Evolutionary conservation across 192 early-diverging fungal genomes (phyloP), one percentile per base, ranked within the genome.

Genomic region (Coemansia sp.): DNA sequence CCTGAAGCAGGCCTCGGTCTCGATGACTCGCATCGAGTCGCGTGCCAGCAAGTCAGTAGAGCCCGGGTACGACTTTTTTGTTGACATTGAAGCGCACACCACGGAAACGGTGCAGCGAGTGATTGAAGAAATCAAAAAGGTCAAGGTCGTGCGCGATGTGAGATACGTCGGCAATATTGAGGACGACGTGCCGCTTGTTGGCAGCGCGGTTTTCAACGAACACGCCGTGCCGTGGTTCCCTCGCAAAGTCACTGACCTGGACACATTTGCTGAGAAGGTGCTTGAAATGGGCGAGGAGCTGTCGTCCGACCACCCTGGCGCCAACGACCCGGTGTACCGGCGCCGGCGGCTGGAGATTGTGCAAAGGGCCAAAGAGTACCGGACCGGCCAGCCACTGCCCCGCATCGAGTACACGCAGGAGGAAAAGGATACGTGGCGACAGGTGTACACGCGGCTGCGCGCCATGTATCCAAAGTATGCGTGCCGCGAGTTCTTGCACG

Each of bases 21-120:
- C 91, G 4, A 81, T 98, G 71, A 89, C 87, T n/a, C 85, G 90
- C 35, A 98, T 98, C 69, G 95, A 98, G 78, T 92, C 90, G 33
- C 89, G 95, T 17, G 92, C 95, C 29, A 85, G 84, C 72, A 85
- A 81, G 60, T 87, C 86, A 5, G 72, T 76, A 29, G 86, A 85
- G 19, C 88, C 85, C 39, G 80, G 88, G 38, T 98, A 98, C 65
- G 90, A 98, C 65, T 93, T 98, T 74, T 95, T 87, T 69, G 83
- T 98, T 36, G 95, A 97, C 65, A 92, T 97, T 47, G 77, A 84
- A 37, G 86, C 91, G 2, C 51, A 58, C 29, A 65, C 72, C 67
- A 66, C 73, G 51, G 71, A 80, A 30, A 80, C 90, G 39, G 81
- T 94, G 26, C 51, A 76, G 25, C 35, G 61, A 14, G 84, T 87